Base-by-base conservation (phyloP, 108 stramenopile genomes). In the Cyclostephanos invisitatus region DNA sequence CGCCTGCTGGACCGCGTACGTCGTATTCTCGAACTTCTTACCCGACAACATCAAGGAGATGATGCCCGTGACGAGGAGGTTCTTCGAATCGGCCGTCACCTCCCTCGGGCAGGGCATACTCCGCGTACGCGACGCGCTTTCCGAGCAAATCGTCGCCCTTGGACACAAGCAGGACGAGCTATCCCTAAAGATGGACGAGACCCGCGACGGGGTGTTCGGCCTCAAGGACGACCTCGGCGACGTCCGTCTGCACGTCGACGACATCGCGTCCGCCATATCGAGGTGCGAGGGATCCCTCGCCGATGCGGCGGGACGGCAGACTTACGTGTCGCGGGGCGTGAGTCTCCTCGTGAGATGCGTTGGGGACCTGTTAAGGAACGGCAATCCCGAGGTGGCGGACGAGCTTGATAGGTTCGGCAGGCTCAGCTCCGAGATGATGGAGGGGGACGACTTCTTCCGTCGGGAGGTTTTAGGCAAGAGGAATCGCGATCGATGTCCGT, bases 1-100 rank as follows among this genome's bases (percentile, higher is more conserved):
- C 0, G 78, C 82, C 4, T 86, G 85, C 62, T 93, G 92, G 92
- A 76, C 68, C 3, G 77, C 82, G 0, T 93, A 90, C 72, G 62
- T 87, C 48, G 65, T 89, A 10, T 61, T 86, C 3, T 62, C 74
- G 5, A 85, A 89, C 27, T 64, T 75, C 27, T 65, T 93, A 5
- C 92, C 92, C 14, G 92, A 90, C 20, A 57, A 63, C n/a, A 66
- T 84, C 37, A 82, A 84, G 65, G 86, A 86, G 57, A 67, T 89
- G 63, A 72, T 93, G 46, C 92, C 92, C n/a, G 92, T 93, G 51
- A 89, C 89, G 3, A 78, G 85, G 7, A 60, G 78, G 32, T 71
- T 85, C 67, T 93, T 90, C 65, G 82, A 88, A 22, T 59, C 75
- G 63, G 89, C 92, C 6, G 86, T 87, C 0, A 74, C 85, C n/a